Conservation (phyloP, 1,284 basidiomycete species). For the Malassezia slooffiae region DNA sequence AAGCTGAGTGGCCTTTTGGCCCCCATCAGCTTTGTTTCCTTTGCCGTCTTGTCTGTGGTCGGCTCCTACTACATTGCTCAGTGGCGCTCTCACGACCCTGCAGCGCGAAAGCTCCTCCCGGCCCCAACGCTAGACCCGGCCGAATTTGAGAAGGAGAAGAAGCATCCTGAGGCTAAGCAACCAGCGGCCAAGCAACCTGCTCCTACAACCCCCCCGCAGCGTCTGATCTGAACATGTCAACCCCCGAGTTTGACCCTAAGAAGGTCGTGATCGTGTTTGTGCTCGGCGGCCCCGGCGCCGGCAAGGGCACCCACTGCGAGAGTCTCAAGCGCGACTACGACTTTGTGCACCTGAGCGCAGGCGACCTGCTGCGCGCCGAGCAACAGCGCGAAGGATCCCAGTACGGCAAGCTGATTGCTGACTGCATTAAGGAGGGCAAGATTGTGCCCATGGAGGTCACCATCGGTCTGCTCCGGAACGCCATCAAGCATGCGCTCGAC, state of each 20-base stretch:
- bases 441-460: conserved; percentile 98
- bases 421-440: conserved; percentile 78
- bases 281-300: conserved; percentile 91
- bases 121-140: too few relatives aligned
- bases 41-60: too few relatives aligned
- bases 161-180: too few relatives aligned
- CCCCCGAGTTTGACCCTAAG: conserved; percentile 56
- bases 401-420: conserved; percentile 75
- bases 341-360: conserved; percentile 91
- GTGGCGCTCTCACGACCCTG: too few relatives aligned
- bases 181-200: not conserved
- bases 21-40: too few relatives aligned
- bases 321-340: conserved; percentile 75
- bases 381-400: conserved; percentile 75
- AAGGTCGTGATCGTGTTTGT: conserved; percentile 88
- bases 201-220: not conserved
- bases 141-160: too few relatives aligned
- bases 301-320: conserved; percentile 92
- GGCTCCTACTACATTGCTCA: too few relatives aligned
- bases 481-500: conserved; percentile 62
- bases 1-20: too few relatives aligned
- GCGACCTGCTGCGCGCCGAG: conserved; percentile 89
- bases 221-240: not conserved
- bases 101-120: too few relatives aligned
- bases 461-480: conserved; percentile 85